Evolutionary conservation across 805 yeast genomes (phyloP).

Genomic region (Lachancea waltii): DNA sequence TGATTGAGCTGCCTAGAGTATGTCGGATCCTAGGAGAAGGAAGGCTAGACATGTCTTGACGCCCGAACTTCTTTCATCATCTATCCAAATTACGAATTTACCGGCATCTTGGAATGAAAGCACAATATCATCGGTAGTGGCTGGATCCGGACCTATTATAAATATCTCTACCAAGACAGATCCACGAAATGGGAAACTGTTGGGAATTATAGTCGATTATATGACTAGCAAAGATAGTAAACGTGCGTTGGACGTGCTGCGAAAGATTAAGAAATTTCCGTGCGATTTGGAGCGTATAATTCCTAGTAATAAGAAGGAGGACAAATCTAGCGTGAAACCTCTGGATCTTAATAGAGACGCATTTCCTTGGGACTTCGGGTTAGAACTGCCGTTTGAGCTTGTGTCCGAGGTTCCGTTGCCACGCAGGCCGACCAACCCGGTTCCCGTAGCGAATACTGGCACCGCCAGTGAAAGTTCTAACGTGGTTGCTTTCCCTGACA

Average conservation of each 20-base stretch:
- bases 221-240: conserved; percentile 23
- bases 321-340: conserved; percentile 8
- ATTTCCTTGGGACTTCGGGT: conserved; percentile 27
- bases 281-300: conserved; percentile 23
- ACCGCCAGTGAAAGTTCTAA: conserved; percentile 2
- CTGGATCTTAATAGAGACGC: conserved; percentile 26
- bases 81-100: conserved; percentile 36
- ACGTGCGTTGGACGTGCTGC: conserved; percentile 23
- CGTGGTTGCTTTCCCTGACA: conserved; percentile 38
- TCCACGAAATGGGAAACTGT: conserved; percentile 44
- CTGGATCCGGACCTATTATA: conserved; percentile 66
- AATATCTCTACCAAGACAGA: conserved; percentile 28
- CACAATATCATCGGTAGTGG: conserved; percentile 54
- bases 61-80: conserved; percentile 26
- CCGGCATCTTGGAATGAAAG: conserved; percentile 70
- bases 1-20: neutral
- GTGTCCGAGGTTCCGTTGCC: conserved; percentile 31
- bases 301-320: conserved; percentile 19
- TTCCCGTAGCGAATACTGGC: conserved; percentile 6
- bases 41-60: conserved; percentile 29
- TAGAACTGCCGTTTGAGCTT: conserved; percentile 33
- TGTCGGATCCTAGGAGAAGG: conserved; percentile 32
- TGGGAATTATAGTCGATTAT: conserved; percentile 23
- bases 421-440: conserved; percentile 21
- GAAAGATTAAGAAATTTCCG: conserved; percentile 26